Base-by-base conservation (phyloP, 768 basidiomycete genomes). In the Bullera alba region DNA sequence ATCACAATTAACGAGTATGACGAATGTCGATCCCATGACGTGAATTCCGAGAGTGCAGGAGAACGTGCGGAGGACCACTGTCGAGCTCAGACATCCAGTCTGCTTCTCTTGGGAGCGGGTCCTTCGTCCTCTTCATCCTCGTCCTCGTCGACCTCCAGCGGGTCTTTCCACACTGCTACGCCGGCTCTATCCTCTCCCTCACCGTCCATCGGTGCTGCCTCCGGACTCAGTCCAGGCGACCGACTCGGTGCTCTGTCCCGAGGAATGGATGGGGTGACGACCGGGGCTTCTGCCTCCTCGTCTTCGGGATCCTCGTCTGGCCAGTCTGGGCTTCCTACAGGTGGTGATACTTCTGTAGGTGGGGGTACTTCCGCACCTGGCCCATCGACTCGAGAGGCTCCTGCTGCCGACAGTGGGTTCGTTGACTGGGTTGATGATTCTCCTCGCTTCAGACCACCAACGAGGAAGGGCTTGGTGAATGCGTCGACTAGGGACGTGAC, bases 401-500 rank as follows among this genome's bases (percentile, higher is more conserved):
- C n/a, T n/a, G n/a, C n/a, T 14, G 4, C 30, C 17, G 30, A 34
- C 6, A 15, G 16, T 22, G 5, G 16, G 22, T 8, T 28, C 28
- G 25, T 46, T 23, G 30, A 27, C 32, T 21, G 45, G 19, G 43
- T 16, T n/a, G 42, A 32, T 36, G 50, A 5, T n/a, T 28, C 25
- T 5, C 5, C 15, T 34, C 51, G 27, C 44, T 60, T 54, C 0
- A 64, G 44, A 3, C 68, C 66, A 17, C 64, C 65, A 14, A 70
- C 67, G 14, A 65, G 44, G 72, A 99, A 86, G 0, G 89, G 88
- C 52, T 86, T 84, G 49, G 86, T 83, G 73, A 99, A 92, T 0
- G 91, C 87, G 50, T 88, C 92, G 60, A 84, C 83, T 28, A 96
- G 79, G 35, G 92, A 83, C 62, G 81, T 86, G 50, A 93, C 91